Evolutionary conservation across 805 yeast genomes (phyloP), one percentile per base, ranked within the genome.

Genomic region (Lipomyces japonicus): DNA sequence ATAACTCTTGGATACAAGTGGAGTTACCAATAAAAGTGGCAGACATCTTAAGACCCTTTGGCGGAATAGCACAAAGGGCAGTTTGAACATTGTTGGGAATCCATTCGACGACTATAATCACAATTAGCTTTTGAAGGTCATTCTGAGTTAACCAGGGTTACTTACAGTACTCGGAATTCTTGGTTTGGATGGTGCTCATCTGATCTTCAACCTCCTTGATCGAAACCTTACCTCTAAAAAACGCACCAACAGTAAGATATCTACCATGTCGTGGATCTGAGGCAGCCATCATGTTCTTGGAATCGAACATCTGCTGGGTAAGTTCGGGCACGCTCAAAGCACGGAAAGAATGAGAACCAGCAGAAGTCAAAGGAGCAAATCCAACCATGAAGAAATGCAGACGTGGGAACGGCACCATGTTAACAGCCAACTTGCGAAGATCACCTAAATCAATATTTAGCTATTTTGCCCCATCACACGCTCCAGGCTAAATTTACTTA

Each of bases 321-420:
- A 89, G 80, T 71, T 89, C 97, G 32, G 96, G 95, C 39, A 89
- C 96, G 34, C 89, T 76, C 65, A 88, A 75, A 24, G 90, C 80
- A 73, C 93, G 84, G 75, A 89, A 89, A 3, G 90, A 82, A 65
- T 84, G 80, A 19, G 95, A 79, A 44, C 87, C 87, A 21, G 39
- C 43, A 3, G 95, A 78, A 42, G 95, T 84, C 65, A 89, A 77
- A 57, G 97, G 97, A 38, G 97, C 96, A 67, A 84, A 88, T 55
- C 96, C 95, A 53, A 87, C 95, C 84, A 90, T 89, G 72, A 89
- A 89, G 77, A 89, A 89, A 74, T 89, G 97, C 68, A 89, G 80
- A 71, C 97, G 82, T 67, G 96, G 95, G 83, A 89, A 89, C 47
- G 97, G 97, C 54, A 89, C 95, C 71, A 89, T 78, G 72, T 89